Percentiles rank a stretch among this genome's conserved stretches.
These are phyloP conservation scores for Cadophora luteo-olivacea DNA, from an alignment of 2,329 filamentous ascomycete species.

Conservation along the genomic window DNA sequence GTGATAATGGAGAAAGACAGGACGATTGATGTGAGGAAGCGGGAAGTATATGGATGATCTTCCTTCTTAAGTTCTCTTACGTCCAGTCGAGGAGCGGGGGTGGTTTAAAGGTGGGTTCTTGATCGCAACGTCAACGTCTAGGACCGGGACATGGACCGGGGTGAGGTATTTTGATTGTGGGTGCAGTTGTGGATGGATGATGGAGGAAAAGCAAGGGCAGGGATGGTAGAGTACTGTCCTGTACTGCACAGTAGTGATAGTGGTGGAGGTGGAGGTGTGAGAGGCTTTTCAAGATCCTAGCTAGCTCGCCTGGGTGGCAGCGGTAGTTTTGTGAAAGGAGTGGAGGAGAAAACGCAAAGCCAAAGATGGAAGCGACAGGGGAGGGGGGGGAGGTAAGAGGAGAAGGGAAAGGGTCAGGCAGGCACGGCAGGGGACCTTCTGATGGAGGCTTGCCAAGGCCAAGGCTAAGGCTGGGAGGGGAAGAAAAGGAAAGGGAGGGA, in stretches of 20 bases:
- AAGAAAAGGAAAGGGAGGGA: neutral
- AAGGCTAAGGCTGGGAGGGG: neutral
- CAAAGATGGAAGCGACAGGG: neutral
- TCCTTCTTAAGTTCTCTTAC: neutral
- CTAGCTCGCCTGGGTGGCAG: neutral
- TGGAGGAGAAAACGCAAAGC: neutral
- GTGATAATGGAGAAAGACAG: conserved; percentile 22
- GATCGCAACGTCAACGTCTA: conserved; percentile 14
- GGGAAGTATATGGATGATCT: conserved; percentile 40
- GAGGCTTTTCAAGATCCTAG: neutral
- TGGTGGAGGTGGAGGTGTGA: neutral
- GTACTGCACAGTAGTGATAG: neutral
- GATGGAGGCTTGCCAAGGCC: neutral
- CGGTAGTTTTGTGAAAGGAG: neutral
- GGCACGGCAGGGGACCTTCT: neutral
- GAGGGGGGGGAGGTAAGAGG: no score
- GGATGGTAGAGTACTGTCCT: neutral
- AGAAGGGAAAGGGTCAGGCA: no score
- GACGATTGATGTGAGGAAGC: conserved; percentile 26
- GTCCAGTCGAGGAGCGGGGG: conserved; percentile 23
- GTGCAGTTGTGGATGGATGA: conserved; percentile 6
- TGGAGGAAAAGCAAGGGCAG: neutral
- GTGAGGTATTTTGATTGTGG: conserved; percentile 15
- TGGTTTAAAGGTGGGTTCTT: conserved; percentile 20
- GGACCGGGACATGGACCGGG: conserved; percentile 2